Percentiles rank a stretch among this genome's conserved stretches.
Evolutionary conservation across 768 basidiomycete genomes (phyloP).

Genomic region (Multifurca ochricompacta): DNA sequence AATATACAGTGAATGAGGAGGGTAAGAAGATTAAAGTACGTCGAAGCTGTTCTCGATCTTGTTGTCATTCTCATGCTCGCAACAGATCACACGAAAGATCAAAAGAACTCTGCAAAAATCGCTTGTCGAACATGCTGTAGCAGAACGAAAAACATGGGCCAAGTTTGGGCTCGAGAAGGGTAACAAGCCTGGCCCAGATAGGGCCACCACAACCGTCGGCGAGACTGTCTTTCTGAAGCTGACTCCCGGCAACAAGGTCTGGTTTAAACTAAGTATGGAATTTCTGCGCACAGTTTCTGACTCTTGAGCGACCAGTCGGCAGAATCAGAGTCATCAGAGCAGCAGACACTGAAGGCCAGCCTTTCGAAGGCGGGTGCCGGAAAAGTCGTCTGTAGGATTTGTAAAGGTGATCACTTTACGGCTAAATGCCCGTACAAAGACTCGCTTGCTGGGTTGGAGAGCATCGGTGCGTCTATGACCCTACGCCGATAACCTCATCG

Average conservation of each 20-base stretch:
- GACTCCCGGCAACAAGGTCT: slow-evolving; percentile 16
- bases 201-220: slow-evolving; percentile 89
- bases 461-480: slow-evolving; percentile 37
- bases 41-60: neutral
- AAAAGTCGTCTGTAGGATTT: slow-evolving; percentile 86
- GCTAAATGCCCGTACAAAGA: slow-evolving; percentile 99
- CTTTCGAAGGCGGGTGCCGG: slow-evolving; percentile 71
- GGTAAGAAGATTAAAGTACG: slow-evolving; percentile 91
- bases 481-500: neutral
- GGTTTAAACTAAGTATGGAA: neutral
- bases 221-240: slow-evolving; percentile 62
- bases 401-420: slow-evolving; percentile 96
- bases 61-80: neutral
- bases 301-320: slow-evolving; percentile 32
- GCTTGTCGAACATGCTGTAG: slow-evolving; percentile 89
- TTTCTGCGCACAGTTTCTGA: too few species aligned
- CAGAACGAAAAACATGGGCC: slow-evolving; percentile 86
- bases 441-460: slow-evolving; percentile 69
- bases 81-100: slow-evolving; percentile 77
- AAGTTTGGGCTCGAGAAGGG: slow-evolving; percentile 93
- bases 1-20: slow-evolving; percentile 61
- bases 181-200: slow-evolving; percentile 80
- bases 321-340: slow-evolving; percentile 61
- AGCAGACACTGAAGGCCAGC: slow-evolving; percentile 57
- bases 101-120: slow-evolving; percentile 84